A percentile compares a stretch with the other conserved stretches of the same genome.
phyloP scores from a whole-genome alignment of 257 asterid genomes.

The Agastache rugosa region DNA sequence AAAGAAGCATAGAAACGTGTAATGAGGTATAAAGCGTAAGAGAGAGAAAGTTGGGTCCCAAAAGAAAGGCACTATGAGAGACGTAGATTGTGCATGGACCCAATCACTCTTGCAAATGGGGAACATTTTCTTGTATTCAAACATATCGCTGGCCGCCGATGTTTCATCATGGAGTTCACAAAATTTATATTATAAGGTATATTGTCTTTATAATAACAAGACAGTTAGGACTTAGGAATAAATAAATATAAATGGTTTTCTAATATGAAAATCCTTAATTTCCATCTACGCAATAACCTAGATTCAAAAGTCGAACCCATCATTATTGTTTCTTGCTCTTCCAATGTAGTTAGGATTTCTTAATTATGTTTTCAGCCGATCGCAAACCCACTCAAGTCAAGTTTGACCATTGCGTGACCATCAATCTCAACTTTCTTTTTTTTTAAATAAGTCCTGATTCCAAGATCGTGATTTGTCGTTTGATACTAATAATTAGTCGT shows the following conservation, averaged over 20 bases:
- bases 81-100: conserved; percentile 36
- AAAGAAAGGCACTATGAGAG: conserved; percentile 17
- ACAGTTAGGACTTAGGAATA: too few species aligned
- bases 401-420: neutral
- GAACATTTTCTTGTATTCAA: conserved; percentile 20
- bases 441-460: too few species aligned
- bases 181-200: neutral
- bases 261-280: too few species aligned
- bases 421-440: too few species aligned
- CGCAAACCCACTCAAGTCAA: neutral
- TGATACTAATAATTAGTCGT: too few species aligned
- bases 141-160: neutral
- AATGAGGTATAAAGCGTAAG: conserved; percentile 10
- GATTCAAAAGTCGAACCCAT: neutral
- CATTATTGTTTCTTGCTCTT: neutral
- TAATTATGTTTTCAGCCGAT: neutral
- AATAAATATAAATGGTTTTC: too few species aligned
- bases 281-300: neutral
- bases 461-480: too few species aligned
- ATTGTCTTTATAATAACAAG: too few species aligned
- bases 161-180: conserved; percentile 29
- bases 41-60: conserved; percentile 39
- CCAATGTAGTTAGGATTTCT: neutral
- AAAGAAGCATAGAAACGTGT: conserved; percentile 12
- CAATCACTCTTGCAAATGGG: conserved; percentile 38